These are phyloP conservation scores for Fusarium continuum DNA, from an alignment of 2,329 filamentous ascomycete genomes.

Conservation along the genomic window DNA sequence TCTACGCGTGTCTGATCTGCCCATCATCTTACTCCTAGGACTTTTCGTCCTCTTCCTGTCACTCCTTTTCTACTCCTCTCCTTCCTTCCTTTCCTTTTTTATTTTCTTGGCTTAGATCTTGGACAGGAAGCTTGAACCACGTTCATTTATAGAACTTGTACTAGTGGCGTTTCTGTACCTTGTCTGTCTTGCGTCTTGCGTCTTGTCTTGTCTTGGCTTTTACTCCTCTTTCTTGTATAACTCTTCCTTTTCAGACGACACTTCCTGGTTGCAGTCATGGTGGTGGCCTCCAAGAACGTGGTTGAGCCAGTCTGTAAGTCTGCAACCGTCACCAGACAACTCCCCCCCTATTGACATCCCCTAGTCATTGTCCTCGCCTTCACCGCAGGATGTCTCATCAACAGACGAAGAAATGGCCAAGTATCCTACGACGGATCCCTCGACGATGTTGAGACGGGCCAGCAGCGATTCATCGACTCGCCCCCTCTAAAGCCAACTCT, in stretches of 20 bases:
- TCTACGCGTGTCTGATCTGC: not conserved
- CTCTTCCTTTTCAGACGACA: not conserved
- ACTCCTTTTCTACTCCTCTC: not conserved
- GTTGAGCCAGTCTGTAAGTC: slow-evolving; percentile 31
- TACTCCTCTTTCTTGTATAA: not conserved
- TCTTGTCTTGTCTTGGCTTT: not conserved
- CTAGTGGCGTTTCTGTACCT: fast-evolving
- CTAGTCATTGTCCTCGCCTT: slow-evolving; percentile 38
- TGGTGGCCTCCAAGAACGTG: slow-evolving; percentile 8
- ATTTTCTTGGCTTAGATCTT: not conserved
- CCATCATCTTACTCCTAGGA: not conserved
- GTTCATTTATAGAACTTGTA: not conserved
- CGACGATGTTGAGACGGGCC: slow-evolving; percentile 31
- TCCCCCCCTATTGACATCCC: not conserved
- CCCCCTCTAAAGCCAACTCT: slow-evolving; percentile 37
- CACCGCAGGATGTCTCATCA: slow-evolving; percentile 40
- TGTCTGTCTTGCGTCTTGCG: no score
- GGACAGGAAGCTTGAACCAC: not conserved
- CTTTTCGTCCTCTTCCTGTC: not conserved
- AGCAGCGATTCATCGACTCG: slow-evolving; percentile 25
- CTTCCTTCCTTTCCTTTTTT: not conserved
- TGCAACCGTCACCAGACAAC: fast-evolving
- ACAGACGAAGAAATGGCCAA: slow-evolving; percentile 24
- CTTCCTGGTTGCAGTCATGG: not conserved
- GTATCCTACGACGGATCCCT: not conserved